A percentile compares a stretch with the other conserved stretches of the same genome.
phyloP scores from a whole-genome alignment of 2,329 filamentous ascomycete genomes.

The Fusarium temperatum region DNA sequence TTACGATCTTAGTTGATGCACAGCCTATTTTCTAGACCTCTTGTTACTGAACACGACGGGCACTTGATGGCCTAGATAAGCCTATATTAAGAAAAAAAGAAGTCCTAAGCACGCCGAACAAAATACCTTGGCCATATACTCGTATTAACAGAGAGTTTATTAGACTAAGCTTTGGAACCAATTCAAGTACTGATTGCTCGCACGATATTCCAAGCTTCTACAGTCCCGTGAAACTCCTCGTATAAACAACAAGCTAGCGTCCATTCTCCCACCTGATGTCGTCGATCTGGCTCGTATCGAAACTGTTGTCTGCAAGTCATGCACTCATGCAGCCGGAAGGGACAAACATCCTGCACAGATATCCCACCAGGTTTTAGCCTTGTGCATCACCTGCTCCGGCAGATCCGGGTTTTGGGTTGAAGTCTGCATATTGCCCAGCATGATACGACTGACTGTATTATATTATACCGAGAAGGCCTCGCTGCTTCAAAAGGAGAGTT shows the following conservation, averaged over 20 bases:
- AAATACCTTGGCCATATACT: neutral
- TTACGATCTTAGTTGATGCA: neutral
- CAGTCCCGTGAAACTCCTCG: neutral
- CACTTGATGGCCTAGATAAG: neutral
- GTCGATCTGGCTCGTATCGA: conserved; percentile 22
- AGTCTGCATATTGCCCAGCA: neutral
- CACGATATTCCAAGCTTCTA: neutral
- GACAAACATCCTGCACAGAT: neutral
- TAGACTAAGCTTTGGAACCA: neutral
- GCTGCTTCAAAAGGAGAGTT: neutral
- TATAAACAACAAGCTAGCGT: conserved; percentile 4
- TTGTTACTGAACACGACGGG: neutral
- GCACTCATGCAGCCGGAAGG: neutral
- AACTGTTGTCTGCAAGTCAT: neutral
- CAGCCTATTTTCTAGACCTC: neutral
- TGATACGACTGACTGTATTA: neutral
- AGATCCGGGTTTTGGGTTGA: neutral
- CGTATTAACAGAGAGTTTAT: no score
- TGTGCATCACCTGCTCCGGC: neutral
- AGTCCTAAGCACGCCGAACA: no score
- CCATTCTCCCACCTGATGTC: neutral
- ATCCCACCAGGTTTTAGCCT: neutral
- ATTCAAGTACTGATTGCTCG: neutral
- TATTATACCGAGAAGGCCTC: neutral
- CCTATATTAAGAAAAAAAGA: neutral